Base-by-base conservation (phyloP, 495 filamentous ascomycete species). In the Daldinia childiae region DNA sequence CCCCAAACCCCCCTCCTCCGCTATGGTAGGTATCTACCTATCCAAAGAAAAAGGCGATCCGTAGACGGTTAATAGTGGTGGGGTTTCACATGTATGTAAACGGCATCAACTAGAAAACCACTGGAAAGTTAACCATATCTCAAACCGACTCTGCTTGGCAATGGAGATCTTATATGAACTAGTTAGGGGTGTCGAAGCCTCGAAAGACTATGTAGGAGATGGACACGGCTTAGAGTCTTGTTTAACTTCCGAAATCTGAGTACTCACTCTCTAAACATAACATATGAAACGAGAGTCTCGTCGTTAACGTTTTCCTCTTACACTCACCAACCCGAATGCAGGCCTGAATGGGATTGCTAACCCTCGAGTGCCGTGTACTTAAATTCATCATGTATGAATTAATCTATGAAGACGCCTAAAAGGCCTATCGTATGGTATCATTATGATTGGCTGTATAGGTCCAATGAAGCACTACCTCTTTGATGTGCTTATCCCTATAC, bases 101-200 rank as follows among this genome's bases (percentile, higher is more conserved):
- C 69, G 60, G 64, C 61, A 62, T 68, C 65, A 65, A 58, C 61
- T 57, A 68, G 27, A 30, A 54, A 30, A 29, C 12, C 26, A n/a
- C 50, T 30, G 15, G 55, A 64, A 30, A 11, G 39, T 24, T 48
- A 21, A n/a, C n/a, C 7, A 26, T 4, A 4, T 27, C 26, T 27
- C 26, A 27, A 27, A 27, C 26, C 26, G 26, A 27, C 26, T 27
- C 26, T 27, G 26, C 26, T 27, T 27, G 26, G 26, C 26, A 27
- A 27, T 27, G 26, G 26, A 27, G 26, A 27, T 27, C 26, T 4
- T 27, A 27, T 27, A 27, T 27, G 26, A 27, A 27, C 26, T 27
- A 27, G 3, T 27, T 27, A 27, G 5, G 26, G 26, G 26, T 27
- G 26, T 27, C 1, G 26, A 27, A 4, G 26, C 3, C 26, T 27